Conservation (phyloP, 2,329 filamentous ascomycete genomes). For the Diaporthe sp. region DNA sequence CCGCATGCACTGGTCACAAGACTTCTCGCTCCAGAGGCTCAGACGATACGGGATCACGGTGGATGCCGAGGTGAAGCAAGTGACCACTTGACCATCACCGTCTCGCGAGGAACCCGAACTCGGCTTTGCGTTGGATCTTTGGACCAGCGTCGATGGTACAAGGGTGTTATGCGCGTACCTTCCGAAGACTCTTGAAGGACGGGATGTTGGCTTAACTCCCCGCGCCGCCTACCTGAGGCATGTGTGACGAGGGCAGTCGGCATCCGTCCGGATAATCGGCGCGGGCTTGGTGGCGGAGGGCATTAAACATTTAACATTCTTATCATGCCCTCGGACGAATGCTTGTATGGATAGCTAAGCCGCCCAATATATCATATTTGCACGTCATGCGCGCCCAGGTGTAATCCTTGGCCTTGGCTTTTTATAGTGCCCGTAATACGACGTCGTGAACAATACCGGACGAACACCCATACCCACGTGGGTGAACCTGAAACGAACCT, state of each 20-base stretch:
- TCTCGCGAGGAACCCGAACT: not conserved
- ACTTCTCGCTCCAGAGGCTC: not conserved
- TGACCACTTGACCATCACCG: not conserved
- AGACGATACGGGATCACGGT: not conserved
- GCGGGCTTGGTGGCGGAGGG: not conserved
- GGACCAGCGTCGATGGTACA: too few relatives aligned
- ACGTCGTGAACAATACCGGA: not conserved
- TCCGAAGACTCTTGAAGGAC: too few relatives aligned
- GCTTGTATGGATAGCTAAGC: constrained; percentile 4
- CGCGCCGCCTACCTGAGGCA: too few relatives aligned
- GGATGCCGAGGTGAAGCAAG: not conserved
- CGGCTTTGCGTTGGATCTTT: too few relatives aligned
- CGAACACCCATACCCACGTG: constrained; percentile 18
- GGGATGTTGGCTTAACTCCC: not conserved
- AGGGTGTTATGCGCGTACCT: too few relatives aligned
- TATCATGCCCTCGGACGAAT: not conserved
- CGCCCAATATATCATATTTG: constrained; percentile 12
- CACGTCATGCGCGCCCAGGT: not conserved
- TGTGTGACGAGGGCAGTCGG: not conserved
- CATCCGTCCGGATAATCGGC: not conserved
- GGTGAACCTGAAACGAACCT: constrained; percentile 8
- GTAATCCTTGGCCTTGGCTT: constrained; percentile 17
- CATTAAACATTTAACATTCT: not conserved
- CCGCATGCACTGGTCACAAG: not conserved
- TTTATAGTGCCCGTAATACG: constrained; percentile 15